A percentile compares a stretch with the other conserved stretches of the same genome.
Conservation (phyloP, 208 protist species). For the Leishmania braziliensis region DNA sequence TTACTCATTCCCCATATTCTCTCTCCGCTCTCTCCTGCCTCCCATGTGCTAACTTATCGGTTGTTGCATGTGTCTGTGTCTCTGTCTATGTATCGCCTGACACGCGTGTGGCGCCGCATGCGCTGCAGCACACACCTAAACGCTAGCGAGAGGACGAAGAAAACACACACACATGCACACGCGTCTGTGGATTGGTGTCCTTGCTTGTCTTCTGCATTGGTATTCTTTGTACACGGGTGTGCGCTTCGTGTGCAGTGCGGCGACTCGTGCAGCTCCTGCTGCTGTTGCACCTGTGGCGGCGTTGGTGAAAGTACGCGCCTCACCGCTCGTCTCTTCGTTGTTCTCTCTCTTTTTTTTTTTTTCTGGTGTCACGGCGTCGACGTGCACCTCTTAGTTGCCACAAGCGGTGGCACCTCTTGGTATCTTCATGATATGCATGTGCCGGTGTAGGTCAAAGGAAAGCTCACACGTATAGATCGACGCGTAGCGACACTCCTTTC, state of each 20-base stretch:
- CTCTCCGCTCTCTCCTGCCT: not conserved
- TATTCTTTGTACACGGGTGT: not conserved
- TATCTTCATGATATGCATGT: not conserved
- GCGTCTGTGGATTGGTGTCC: not conserved
- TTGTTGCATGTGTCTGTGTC: not conserved
- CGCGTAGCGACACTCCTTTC: not conserved
- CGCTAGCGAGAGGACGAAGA: not conserved
- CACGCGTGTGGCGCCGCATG: not conserved
- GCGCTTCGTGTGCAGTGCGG: not conserved
- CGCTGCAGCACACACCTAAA: not conserved
- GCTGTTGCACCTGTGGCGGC: not conserved
- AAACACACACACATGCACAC: not conserved
- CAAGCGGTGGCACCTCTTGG: not conserved
- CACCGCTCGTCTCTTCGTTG: constrained; percentile 1
- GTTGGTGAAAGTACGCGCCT: not conserved
- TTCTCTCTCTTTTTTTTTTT: constrained; percentile 7
- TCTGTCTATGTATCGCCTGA: not conserved
- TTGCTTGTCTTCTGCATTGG: not conserved
- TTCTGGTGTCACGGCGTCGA: not conserved
- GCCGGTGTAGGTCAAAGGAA: too few species aligned
- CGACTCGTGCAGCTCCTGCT: not conserved
- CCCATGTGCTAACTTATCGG: not conserved
- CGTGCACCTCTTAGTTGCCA: not conserved
- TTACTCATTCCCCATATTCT: not conserved
- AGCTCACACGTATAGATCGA: not conserved